Evolutionary conservation across 176 grass and related monocot genomes (phyloP).

Genomic region (Oryza meridionalis): DNA sequence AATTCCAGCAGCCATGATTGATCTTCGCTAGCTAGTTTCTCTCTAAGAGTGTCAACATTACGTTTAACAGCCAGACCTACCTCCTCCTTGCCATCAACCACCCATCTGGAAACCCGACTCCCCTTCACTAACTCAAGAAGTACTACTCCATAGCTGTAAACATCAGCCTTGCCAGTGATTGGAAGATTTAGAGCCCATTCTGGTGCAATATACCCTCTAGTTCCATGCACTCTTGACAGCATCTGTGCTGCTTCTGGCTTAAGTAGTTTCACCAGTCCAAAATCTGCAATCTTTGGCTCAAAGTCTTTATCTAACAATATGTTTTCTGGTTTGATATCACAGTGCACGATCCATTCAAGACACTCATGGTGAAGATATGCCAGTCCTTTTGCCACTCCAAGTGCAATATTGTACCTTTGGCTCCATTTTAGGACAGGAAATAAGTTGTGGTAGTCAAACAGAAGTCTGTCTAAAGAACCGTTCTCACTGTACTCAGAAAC

Average conservation of each 20-base stretch:
- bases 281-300: conserved; percentile 66
- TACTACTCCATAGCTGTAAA: conserved; percentile 63
- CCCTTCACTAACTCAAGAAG: conserved; percentile 63
- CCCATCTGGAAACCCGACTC: conserved; percentile 39
- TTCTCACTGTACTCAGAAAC: conserved; percentile 60
- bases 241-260: conserved; percentile 13
- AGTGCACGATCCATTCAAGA: conserved; percentile 72
- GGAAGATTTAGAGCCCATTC: conserved; percentile 66
- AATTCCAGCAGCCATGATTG: conserved; percentile 47
- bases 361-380: conserved; percentile 74
- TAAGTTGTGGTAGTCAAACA: conserved; percentile 30
- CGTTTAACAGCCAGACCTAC: conserved; percentile 18
- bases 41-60: conserved; percentile 19
- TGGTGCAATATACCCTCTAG: conserved; percentile 72
- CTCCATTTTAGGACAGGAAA: conserved; percentile 41
- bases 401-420: conserved; percentile 55
- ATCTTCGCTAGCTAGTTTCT: conserved; percentile 42
- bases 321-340: conserved; percentile 69
- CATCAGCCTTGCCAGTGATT: conserved; percentile 54
- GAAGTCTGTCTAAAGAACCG: conserved; percentile 43
- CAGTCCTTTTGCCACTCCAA: conserved; percentile 55
- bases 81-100: conserved; percentile 20
- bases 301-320: conserved; percentile 57
- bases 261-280: conserved; percentile 58
- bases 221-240: conserved; percentile 52